Evolutionary conservation across 2,329 filamentous ascomycete genomes (phyloP), one percentile per base, ranked within the genome.

Genomic region (Arachnopeziza araneosa): DNA sequence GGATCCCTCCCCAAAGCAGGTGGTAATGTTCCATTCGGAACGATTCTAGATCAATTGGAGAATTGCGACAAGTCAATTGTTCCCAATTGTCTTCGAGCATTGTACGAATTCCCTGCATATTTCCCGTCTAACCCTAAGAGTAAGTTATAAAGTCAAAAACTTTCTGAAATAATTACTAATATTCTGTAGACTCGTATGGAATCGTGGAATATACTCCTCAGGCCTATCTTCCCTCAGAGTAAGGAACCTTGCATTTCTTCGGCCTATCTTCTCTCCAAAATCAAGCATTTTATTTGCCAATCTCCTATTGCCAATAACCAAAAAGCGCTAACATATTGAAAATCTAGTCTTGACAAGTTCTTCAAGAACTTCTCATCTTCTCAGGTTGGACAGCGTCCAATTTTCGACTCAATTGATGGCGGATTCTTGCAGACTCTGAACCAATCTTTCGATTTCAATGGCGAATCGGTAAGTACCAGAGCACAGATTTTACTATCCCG

Each of bases 191-290:
- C 44, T 50, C 32, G 26, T 60, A 52, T 53, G 58, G 54, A 17
- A 52, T 60, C 17, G 30, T 56, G 1, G 54, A 60, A 32, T 56
- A 53, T 26, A 53, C 58, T 6, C 54, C 58, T 10, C 49, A 60
- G 49, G 36, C 26, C 14, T 54, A 60, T 22, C 2, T 54, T 8
- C 22, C 12, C 19, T 26, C 30, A 1, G 54, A 44, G 36, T 44
- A 44, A 44, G 36, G 6, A 44, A 44, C 5, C 12, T 44, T 44
- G 6, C 9, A 44, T 44, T 44, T 3, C 36, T 8, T 14, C 17
- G 4, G 36, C 30, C 14, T 14, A 7, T 7, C 30, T 32, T 32
- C 14, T 32, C 14, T n/a, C n/a, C n/a, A n/a, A n/a, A n/a, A n/a
- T n/a, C n/a, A n/a, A n/a, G n/a, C n/a, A n/a, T n/a, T n/a, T n/a